Conservation (phyloP, 108 stramenopile species). For the Nitzschia inconspicua region DNA sequence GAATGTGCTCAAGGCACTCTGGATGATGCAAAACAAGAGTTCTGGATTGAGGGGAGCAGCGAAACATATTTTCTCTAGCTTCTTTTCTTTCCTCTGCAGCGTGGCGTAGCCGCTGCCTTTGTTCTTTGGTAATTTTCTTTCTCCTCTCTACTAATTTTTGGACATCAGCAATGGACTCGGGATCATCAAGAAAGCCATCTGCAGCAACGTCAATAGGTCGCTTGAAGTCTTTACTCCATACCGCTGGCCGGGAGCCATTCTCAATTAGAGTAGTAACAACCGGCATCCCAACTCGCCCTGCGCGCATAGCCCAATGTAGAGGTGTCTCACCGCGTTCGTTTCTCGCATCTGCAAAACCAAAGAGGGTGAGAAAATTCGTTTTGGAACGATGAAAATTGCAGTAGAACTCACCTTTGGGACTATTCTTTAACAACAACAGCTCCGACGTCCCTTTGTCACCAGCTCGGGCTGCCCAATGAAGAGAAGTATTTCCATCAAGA, state of each 20-base stretch:
- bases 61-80: slow-evolving; percentile 54
- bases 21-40: slow-evolving; percentile 88
- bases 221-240: slow-evolving; percentile 62
- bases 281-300: slow-evolving; percentile 48
- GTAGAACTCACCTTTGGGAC: slow-evolving; percentile 38
- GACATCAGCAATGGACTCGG: slow-evolving; percentile 20
- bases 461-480: slow-evolving; percentile 84
- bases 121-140: slow-evolving; percentile 28
- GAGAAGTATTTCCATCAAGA: slow-evolving; percentile 64
- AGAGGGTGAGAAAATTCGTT: not conserved
- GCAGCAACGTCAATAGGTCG: slow-evolving; percentile 84
- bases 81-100: slow-evolving; percentile 43
- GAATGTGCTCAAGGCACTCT: slow-evolving; percentile 84
- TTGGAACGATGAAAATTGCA: not conserved
- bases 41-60: slow-evolving; percentile 55
- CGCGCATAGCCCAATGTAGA: slow-evolving; percentile 84
- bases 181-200: slow-evolving; percentile 59
- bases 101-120: slow-evolving; percentile 24
- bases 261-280: slow-evolving; percentile 61
- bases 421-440: slow-evolving; percentile 58
- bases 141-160: slow-evolving; percentile 14
- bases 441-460: slow-evolving; percentile 63
- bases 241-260: slow-evolving; percentile 62
- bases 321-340: slow-evolving; percentile 82
- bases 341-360: slow-evolving; percentile 45